These are phyloP conservation scores for Castanea sativa DNA, from an alignment of 306 rosid genomes.

Conservation along the genomic window DNA sequence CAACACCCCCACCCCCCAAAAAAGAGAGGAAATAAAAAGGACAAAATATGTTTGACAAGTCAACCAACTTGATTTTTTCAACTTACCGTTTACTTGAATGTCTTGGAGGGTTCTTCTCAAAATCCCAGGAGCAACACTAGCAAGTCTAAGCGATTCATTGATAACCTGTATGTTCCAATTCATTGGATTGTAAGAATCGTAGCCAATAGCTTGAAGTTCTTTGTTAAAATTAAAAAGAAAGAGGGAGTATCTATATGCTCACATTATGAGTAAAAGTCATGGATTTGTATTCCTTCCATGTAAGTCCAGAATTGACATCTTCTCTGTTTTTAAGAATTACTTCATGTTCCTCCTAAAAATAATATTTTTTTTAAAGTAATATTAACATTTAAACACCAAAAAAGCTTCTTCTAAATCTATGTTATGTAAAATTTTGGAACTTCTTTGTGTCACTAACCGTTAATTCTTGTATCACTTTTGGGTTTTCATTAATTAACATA, in stretches of 20 bases:
- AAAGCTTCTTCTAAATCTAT: not conserved
- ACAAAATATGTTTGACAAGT: too few relatives aligned
- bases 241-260: not conserved
- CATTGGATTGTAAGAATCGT: not conserved
- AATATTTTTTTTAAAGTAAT: too few relatives aligned
- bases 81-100: constrained; percentile 4
- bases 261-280: not conserved
- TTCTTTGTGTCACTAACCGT: not conserved
- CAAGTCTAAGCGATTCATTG: constrained; percentile 2
- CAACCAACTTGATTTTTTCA: not conserved
- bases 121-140: not conserved
- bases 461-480: not conserved
- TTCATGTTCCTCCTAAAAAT: too few relatives aligned
- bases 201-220: not conserved
- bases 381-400: not conserved
- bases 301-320: too few relatives aligned
- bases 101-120: constrained; percentile 1
- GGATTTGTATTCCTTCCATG: not conserved
- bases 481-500: not conserved
- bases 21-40: too few relatives aligned
- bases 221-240: not conserved
- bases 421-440: not conserved
- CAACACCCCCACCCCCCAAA: too few relatives aligned
- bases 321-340: too few relatives aligned
- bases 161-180: not conserved